phyloP scores from a whole-genome alignment of 345 rosid species.

The Aquilaria malaccensis region DNA sequence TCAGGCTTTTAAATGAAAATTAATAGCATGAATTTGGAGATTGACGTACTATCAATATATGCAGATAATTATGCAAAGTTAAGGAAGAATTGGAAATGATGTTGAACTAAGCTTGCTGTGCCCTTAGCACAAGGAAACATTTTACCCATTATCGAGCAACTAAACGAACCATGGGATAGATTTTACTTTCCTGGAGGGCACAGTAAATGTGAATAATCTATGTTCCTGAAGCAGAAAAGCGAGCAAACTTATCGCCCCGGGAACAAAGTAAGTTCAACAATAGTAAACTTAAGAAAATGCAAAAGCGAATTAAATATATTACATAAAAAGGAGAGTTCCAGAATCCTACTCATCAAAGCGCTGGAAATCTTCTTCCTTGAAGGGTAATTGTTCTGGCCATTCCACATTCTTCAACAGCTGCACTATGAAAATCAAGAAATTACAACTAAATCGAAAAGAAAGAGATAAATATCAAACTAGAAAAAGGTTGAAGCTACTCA shows the following conservation, averaged over 20 bases:
- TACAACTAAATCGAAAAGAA: not conserved
- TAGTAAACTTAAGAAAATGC: not conserved
- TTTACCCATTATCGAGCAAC: no score
- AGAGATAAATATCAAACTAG: constrained; percentile 1
- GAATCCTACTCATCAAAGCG: constrained; percentile 69
- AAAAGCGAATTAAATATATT: not conserved
- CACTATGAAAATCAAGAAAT: constrained; percentile 4
- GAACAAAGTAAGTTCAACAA: not conserved
- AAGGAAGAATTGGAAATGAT: no score
- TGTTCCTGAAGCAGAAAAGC: no score
- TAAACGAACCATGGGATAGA: no score
- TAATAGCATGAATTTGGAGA: no score
- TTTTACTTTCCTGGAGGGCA: no score
- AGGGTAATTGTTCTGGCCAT: constrained; percentile 87
- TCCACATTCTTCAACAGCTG: constrained; percentile 70
- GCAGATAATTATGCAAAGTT: no score
- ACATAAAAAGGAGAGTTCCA: not conserved
- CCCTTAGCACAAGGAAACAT: no score
- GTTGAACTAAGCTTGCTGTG: no score
- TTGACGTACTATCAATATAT: no score
- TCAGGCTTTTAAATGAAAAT: no score
- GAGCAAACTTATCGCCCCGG: not conserved
- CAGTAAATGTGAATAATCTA: not conserved
- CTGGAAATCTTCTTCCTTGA: constrained; percentile 85
- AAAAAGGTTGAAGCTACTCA: not conserved